phyloP scores from a whole-genome alignment of 495 filamentous ascomycete species.

The Massariosphaeria phaeospora region DNA sequence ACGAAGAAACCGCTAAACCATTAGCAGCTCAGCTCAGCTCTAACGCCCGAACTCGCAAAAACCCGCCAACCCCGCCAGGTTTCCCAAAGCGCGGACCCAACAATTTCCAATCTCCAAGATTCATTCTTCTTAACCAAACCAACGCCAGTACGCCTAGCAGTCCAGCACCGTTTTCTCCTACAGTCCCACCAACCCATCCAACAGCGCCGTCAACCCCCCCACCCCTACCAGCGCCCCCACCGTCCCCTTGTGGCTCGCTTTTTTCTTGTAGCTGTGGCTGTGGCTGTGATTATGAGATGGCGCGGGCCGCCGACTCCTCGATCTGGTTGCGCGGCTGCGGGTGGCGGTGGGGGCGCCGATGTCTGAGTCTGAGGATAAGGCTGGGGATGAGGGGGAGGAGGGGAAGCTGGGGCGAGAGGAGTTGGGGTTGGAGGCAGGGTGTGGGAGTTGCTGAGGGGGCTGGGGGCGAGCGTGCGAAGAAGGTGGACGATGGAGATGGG shows the following conservation, averaged over 20 bases:
- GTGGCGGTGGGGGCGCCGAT: not conserved
- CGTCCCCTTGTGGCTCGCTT: conserved; percentile 9
- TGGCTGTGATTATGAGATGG: not conserved
- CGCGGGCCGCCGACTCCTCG: not conserved
- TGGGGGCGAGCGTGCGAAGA: not conserved
- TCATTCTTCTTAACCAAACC: too few species aligned
- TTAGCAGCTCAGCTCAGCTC: too few species aligned
- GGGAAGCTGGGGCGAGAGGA: not conserved
- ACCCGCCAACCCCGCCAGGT: too few species aligned
- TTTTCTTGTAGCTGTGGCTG: not conserved
- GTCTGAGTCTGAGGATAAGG: not conserved
- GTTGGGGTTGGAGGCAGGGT: not conserved
- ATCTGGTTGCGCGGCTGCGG: too few species aligned
- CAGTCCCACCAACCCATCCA: conserved; percentile 28
- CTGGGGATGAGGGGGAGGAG: not conserved
- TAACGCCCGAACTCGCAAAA: too few species aligned
- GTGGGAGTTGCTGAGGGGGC: not conserved
- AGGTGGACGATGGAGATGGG: not conserved
- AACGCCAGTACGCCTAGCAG: too few species aligned
- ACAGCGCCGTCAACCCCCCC: conserved; percentile 25
- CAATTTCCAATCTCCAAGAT: too few species aligned
- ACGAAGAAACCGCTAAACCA: too few species aligned
- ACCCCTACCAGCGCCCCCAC: conserved; percentile 20
- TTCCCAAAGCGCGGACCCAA: too few species aligned
- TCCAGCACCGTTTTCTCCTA: too few species aligned